These are phyloP conservation scores for Clarireedia sp. DNA, from an alignment of 2,329 filamentous ascomycete genomes.

Conservation along the genomic window DNA sequence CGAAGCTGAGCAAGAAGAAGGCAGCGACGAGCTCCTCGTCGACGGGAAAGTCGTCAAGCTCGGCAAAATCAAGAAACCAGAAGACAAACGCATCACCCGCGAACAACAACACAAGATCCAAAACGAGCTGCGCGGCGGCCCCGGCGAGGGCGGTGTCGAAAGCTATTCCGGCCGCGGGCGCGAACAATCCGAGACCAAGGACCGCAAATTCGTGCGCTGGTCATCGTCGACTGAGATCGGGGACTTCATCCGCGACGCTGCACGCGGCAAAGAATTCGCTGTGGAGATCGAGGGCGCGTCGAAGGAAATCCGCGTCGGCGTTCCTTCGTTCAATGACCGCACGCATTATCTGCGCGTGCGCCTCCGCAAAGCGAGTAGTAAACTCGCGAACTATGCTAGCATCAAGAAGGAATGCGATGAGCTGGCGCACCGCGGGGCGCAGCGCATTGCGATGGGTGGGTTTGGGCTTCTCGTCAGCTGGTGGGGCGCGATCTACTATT, in stretches of 20 bases:
- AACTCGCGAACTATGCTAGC: constrained; percentile 60
- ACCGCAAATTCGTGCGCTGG: constrained; percentile 72
- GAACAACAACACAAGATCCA: constrained; percentile 36
- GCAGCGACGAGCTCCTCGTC: constrained; percentile 41
- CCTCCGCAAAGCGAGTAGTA: constrained; percentile 60
- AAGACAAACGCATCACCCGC: constrained; percentile 9
- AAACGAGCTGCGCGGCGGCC: constrained; percentile 35
- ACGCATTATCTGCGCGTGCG: constrained; percentile 79
- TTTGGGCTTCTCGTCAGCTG: constrained; percentile 66
- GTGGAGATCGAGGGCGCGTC: constrained; percentile 69
- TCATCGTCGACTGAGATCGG: constrained; percentile 82
- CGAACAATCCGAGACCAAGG: constrained; percentile 15
- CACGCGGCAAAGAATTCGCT: constrained; percentile 74
- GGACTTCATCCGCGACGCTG: constrained; percentile 88
- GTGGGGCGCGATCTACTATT: constrained; percentile 64
- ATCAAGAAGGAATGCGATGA: constrained; percentile 77
- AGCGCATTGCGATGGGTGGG: constrained; percentile 71
- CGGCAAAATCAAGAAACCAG: constrained; percentile 26
- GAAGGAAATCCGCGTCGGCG: constrained; percentile 64
- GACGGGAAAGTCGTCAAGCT: constrained; percentile 36
- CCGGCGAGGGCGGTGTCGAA: constrained; percentile 53
- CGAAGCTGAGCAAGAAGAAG: constrained; percentile 29
- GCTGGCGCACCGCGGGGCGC: constrained; percentile 68
- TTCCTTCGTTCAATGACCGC: constrained; percentile 83
- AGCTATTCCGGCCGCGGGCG: constrained; percentile 64